Conservation (phyloP, 2,329 filamentous ascomycete genomes). For the Didymella lethalis region DNA sequence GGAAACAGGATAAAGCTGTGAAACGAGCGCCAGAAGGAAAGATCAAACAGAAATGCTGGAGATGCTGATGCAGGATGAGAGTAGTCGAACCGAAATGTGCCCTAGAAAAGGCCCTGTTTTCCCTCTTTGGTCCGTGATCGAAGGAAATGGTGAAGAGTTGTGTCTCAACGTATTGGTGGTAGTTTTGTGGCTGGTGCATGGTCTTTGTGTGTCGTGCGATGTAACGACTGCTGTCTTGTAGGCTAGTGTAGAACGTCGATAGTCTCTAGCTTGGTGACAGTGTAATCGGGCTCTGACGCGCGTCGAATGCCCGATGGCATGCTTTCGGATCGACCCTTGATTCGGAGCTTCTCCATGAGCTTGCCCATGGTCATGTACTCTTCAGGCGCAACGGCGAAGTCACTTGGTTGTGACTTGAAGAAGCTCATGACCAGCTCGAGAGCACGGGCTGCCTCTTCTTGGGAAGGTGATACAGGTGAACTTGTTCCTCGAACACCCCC, state of each 20-base stretch:
- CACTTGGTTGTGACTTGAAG: conserved; percentile 74
- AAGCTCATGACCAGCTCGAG: conserved; percentile 83
- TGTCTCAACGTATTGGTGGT: conserved; percentile 12
- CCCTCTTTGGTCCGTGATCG: conserved; percentile 9
- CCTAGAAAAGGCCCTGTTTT: conserved; percentile 1
- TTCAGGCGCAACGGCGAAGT: conserved; percentile 75
- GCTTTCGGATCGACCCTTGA: conserved; percentile 62
- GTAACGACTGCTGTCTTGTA: conserved; percentile 20
- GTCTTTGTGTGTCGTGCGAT: conserved; percentile 16
- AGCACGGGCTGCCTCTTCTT: conserved; percentile 85
- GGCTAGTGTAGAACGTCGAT: conserved; percentile 41
- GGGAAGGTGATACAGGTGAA: conserved; percentile 70
- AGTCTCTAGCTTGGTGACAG: conserved; percentile 40
- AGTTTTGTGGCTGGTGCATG: conserved; percentile 20
- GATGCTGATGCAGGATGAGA: conserved; percentile 45
- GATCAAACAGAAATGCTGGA: conserved; percentile 19
- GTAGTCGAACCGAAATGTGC: conserved; percentile 20
- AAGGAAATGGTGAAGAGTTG: conserved; percentile 6
- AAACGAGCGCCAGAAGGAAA: conserved; percentile 20
- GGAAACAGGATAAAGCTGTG: conserved; percentile 13
- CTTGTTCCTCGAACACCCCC: conserved; percentile 32
- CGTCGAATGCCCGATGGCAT: conserved; percentile 46
- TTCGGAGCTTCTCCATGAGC: conserved; percentile 83
- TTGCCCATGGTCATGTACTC: conserved; percentile 82
- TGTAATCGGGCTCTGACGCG: conserved; percentile 47